A percentile compares a stretch with the other conserved stretches of the same genome.
Conservation (phyloP, 768 basidiomycete genomes). For the Lactarius indigo region DNA sequence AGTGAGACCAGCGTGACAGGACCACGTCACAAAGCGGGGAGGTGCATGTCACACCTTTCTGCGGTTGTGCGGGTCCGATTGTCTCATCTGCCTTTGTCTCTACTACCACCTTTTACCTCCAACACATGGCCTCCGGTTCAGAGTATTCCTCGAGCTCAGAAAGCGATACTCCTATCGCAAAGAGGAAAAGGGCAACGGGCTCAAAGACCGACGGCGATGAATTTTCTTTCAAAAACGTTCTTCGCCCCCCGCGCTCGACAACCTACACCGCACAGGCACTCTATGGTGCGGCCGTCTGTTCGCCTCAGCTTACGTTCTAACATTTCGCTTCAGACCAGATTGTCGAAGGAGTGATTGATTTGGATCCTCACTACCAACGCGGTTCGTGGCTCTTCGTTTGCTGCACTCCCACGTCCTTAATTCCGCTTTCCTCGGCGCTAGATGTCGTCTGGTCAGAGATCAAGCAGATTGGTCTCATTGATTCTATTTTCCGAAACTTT, state of each 20-base stretch:
- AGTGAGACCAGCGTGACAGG: background rate
- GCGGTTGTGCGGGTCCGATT: background rate
- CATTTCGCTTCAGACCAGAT: constrained; percentile 42
- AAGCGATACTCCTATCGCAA: constrained; percentile 10
- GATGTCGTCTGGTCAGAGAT: constrained; percentile 62
- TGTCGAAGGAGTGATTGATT: constrained; percentile 43
- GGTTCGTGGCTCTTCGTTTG: constrained; percentile 33
- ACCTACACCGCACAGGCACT: constrained; percentile 62
- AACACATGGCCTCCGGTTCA: constrained; percentile 15
- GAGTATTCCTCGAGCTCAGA: constrained; percentile 22
- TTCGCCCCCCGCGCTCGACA: constrained; percentile 55
- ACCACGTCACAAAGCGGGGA: background rate
- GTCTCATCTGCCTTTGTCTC: background rate
- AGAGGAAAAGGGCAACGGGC: constrained; percentile 13
- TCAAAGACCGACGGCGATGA: constrained; percentile 28
- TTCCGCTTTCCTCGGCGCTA: constrained; percentile 26
- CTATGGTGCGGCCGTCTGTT: constrained; percentile 40
- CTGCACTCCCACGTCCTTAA: background rate
- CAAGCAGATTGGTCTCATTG: constrained; percentile 60
- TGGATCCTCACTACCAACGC: constrained; percentile 66
- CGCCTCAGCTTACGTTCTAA: background rate
- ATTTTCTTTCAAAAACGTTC: constrained; percentile 38
- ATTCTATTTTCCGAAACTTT: constrained; percentile 60
- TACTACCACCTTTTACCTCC: background rate
- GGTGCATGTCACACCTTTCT: background rate